Conservation (phyloP, 1,139 yeast species). For the Pneumocystis carinii region DNA sequence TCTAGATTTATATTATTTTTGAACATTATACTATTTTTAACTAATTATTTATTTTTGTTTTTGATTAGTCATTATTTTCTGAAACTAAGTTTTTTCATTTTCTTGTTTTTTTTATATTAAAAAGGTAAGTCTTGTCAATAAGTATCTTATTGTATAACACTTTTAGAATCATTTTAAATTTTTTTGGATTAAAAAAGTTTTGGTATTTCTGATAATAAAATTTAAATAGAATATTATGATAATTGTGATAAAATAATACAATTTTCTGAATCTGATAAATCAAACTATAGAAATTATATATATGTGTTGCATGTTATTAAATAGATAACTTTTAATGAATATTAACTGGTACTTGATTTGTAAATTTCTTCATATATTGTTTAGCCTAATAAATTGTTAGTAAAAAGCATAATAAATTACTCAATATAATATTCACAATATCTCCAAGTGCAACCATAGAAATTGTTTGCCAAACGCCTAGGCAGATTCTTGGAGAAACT, state of each 20-base stretch:
- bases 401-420: background rate
- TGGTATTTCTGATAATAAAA: too few relatives aligned
- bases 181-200: too few relatives aligned
- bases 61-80: too few relatives aligned
- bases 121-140: too few relatives aligned
- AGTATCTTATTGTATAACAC: too few relatives aligned
- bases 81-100: too few relatives aligned
- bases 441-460: conserved; percentile 99
- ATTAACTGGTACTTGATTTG: background rate
- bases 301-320: background rate
- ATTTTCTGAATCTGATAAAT: background rate
- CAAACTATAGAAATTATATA: background rate
- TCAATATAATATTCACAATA: conserved; percentile 37
- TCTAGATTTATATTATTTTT: background rate
- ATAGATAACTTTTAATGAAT: background rate
- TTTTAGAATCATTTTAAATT: too few relatives aligned
- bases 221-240: too few relatives aligned
- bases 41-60: too few relatives aligned
- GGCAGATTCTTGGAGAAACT: conserved; percentile 89
- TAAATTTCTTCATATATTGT: background rate
- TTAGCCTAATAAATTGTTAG: background rate
- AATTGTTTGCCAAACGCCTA: conserved; percentile 96
- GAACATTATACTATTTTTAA: too few relatives aligned
- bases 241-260: too few relatives aligned
- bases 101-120: too few relatives aligned